Conservation (phyloP, 768 basidiomycete species). For the Hemileccinum impolitum region DNA sequence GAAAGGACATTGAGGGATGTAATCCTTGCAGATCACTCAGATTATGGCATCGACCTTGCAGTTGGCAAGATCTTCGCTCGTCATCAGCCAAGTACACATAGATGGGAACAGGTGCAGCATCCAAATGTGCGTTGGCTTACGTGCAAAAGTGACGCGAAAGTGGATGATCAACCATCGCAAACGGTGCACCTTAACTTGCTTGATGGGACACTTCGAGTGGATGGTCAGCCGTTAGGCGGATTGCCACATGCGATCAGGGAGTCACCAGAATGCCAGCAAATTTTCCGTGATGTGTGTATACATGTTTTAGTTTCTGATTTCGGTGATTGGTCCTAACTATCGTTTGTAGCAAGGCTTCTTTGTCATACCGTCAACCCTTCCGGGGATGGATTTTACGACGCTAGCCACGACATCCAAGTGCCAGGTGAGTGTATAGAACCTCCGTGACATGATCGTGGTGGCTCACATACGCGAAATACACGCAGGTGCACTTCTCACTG, state of each 20-base stretch:
- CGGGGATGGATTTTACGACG: constrained; percentile 16
- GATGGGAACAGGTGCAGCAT: constrained; percentile 2
- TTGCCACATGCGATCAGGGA: not conserved
- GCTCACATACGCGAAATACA: not conserved
- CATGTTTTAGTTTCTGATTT: no score
- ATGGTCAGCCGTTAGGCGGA: not conserved
- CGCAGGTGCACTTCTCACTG: constrained; percentile 14
- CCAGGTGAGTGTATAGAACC: constrained; percentile 2
- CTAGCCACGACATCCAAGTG: not conserved
- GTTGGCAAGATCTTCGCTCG: constrained; percentile 2
- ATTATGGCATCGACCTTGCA: constrained; percentile 13
- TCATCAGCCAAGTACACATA: constrained; percentile 5
- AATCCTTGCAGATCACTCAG: not conserved
- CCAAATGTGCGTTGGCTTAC: constrained; percentile 14
- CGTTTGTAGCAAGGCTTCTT: constrained; percentile 1
- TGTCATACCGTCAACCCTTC: constrained; percentile 7
- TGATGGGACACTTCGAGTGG: not conserved
- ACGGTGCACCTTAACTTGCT: constrained; percentile 5
- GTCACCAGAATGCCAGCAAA: not conserved
- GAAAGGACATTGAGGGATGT: constrained; percentile 1
- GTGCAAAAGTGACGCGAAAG: not conserved
- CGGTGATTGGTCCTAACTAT: not conserved
- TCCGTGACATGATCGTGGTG: not conserved
- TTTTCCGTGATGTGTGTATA: not conserved
- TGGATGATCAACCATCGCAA: constrained; percentile 13